phyloP scores from a whole-genome alignment of 306 rosid genomes.

The Pterocarpus santalinus region DNA sequence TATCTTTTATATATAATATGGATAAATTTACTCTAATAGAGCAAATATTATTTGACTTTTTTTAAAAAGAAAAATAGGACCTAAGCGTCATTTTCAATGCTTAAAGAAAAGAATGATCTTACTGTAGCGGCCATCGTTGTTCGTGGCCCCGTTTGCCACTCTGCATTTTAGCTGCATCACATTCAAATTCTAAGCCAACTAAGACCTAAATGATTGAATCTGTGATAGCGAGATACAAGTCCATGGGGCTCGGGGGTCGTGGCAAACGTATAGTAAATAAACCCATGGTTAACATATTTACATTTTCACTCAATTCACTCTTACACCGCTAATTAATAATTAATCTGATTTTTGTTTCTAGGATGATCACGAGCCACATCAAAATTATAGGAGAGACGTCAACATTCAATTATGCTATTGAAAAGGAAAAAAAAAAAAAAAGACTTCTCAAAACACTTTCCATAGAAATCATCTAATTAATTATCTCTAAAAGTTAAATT shows the following conservation, averaged over 20 bases:
- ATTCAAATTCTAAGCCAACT: slow-evolving; percentile 7
- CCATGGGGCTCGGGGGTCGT: neutral
- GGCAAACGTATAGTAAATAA: neutral
- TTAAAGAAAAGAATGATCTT: neutral
- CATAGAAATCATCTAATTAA: too few species aligned
- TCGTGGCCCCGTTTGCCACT: slow-evolving; percentile 19
- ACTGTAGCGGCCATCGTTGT: slow-evolving; percentile 6
- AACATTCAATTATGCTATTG: too few species aligned
- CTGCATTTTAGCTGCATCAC: slow-evolving; percentile 42
- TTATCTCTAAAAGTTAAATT: too few species aligned
- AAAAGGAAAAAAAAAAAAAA: too few species aligned
- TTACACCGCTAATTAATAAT: neutral
- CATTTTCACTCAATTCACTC: neutral
- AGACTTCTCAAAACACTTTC: too few species aligned
- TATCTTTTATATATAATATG: neutral
- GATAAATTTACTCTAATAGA: neutral
- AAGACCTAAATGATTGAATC: neutral
- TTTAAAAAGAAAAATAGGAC: neutral
- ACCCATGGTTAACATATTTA: neutral
- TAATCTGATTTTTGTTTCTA: neutral
- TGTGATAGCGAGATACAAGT: neutral
- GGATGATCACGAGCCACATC: neutral
- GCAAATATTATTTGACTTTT: neutral
- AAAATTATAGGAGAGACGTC: neutral
- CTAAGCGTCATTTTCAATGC: neutral